A percentile compares a stretch with the other conserved stretches of the same genome.
Conservation (phyloP, 2,329 filamentous ascomycete genomes). For the Stachybotrys echinatus region DNA sequence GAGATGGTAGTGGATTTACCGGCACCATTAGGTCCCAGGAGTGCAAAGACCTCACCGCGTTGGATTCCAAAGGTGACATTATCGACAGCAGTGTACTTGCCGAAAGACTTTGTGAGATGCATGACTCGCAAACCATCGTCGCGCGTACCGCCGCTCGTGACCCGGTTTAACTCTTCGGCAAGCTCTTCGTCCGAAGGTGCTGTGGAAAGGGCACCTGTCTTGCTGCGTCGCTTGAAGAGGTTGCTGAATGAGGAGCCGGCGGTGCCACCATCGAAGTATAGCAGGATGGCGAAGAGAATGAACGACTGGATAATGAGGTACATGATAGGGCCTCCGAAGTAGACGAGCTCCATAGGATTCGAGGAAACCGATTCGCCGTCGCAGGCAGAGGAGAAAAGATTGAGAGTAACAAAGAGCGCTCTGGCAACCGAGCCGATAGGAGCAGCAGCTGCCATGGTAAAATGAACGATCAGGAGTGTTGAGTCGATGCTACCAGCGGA, state of each 20-base stretch:
- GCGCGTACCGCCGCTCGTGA: conserved; percentile 34
- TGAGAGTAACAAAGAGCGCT: conserved; percentile 71
- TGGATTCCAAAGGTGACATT: conserved; percentile 80
- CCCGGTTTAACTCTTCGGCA: conserved; percentile 56
- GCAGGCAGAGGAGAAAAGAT: conserved; percentile 79
- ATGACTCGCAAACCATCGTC: conserved; percentile 70
- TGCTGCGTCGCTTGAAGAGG: conserved; percentile 26
- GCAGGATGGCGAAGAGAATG: conserved; percentile 63
- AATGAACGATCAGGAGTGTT: conserved; percentile 66
- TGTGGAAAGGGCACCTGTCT: conserved; percentile 18
- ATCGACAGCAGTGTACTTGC: conserved; percentile 73
- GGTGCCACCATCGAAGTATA: conserved; percentile 77
- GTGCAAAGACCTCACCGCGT: conserved; percentile 77
- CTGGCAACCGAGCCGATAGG: conserved; percentile 73
- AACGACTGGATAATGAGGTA: conserved; percentile 74
- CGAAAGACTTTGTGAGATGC: conserved; percentile 76
- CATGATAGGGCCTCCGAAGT: conserved; percentile 79
- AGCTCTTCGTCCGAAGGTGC: conserved; percentile 53
- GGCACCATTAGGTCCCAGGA: conserved; percentile 86
- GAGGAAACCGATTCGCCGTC: conserved; percentile 55
- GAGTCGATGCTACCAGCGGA: conserved; percentile 64
- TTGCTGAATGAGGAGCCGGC: conserved; percentile 47
- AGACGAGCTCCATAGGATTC: conserved; percentile 64
- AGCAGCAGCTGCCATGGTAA: conserved; percentile 65
- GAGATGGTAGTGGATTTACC: conserved; percentile 89